Percentiles rank a stretch among this genome's conserved stretches.
These are phyloP conservation scores for Apiotrichum siamense DNA, from an alignment of 1,284 basidiomycete genomes.

Conservation along the genomic window DNA sequence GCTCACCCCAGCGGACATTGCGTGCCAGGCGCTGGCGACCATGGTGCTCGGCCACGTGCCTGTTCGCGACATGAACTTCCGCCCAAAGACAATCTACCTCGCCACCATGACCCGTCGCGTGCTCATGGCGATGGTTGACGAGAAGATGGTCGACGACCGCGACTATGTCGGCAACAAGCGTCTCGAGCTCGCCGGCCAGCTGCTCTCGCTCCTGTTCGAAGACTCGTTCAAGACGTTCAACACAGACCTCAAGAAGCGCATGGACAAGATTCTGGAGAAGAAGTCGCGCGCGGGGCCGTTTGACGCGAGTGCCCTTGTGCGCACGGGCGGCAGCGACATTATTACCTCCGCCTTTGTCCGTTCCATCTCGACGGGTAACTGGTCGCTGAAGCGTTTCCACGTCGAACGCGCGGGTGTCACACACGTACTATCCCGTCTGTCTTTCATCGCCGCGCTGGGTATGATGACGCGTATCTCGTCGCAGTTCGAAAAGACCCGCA, in stretches of 20 bases:
- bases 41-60: slow-evolving; percentile 97
- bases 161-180: slow-evolving; percentile 99
- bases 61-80: slow-evolving; percentile 82
- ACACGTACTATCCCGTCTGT: slow-evolving; percentile 90
- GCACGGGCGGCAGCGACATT: slow-evolving; percentile 57
- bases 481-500: slow-evolving; percentile 99
- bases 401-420: slow-evolving; percentile 99
- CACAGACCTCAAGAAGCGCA: slow-evolving; percentile 86
- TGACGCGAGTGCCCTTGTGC: slow-evolving; percentile 69
- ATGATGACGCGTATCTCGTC: slow-evolving; percentile 99
- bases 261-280: slow-evolving; percentile 98
- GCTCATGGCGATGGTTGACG: slow-evolving; percentile 92
- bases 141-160: slow-evolving; percentile 95
- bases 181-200: slow-evolving; percentile 92
- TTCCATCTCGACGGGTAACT: slow-evolving; percentile 98
- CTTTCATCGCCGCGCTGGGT: slow-evolving; percentile 94
- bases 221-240: slow-evolving; percentile 99
- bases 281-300: slow-evolving; percentile 91
- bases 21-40: slow-evolving; percentile 89
- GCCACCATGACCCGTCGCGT: slow-evolving; percentile 97
- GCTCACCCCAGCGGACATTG: slow-evolving; percentile 86
- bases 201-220: slow-evolving; percentile 92
- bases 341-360: slow-evolving; percentile 95
- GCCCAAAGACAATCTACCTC: slow-evolving; percentile 93
- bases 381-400: slow-evolving; percentile 98